Base-by-base conservation (phyloP, 352 stramenopile genomes). In the Phytopythium litorale region DNA sequence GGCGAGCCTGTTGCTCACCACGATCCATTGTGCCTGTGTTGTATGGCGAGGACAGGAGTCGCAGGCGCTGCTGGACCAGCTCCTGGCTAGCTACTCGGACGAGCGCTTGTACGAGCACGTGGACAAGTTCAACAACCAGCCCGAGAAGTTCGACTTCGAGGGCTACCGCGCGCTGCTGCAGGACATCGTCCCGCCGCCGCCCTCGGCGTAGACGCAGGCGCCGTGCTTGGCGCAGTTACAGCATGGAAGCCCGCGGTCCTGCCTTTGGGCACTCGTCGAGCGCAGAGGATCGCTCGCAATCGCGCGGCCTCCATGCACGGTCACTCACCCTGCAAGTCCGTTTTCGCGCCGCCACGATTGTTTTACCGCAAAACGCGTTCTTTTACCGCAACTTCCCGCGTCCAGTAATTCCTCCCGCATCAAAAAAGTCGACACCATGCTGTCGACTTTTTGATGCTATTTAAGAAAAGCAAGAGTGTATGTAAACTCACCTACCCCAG, bases 91-190 rank as follows among this genome's bases (percentile, higher is more conserved):
- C 53, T 96, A 96, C 66, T 68, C 78, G 23, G 73, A 89, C 63
- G 76, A 91, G 25, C 66, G 78, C 58, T 75, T 91, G 21, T 91
- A 76, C 62, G 62, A 83, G 8, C 85, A 76, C 56, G 84, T 96
- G 1, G 72, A 94, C 67, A 86, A 87, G 64, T 95, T 96, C 73
- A 96, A 96, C 68, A 81, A 95, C 71, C 70, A 76, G 38, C 87
- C 87, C 3, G 71, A 91, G 16, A 67, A 91, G 53, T 96, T 96
- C 61, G 84, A 94, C 65, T 95, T 94, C 72, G 85, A 94, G 42
- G 65, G 72, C 38, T 95, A 92, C 67, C 79, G 87, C 19, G 30
- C 67, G 42, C 43, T 76, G 71, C 65, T 89, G 35, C 66, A 84
- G 67, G 60, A 62, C 28, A 56, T 45, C 45, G 45, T 51, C 15